A percentile compares a stretch with the other conserved stretches of the same genome.
Evolutionary conservation across 345 rosid genomes (phyloP).

Genomic region (Euphorbia lathyris): DNA sequence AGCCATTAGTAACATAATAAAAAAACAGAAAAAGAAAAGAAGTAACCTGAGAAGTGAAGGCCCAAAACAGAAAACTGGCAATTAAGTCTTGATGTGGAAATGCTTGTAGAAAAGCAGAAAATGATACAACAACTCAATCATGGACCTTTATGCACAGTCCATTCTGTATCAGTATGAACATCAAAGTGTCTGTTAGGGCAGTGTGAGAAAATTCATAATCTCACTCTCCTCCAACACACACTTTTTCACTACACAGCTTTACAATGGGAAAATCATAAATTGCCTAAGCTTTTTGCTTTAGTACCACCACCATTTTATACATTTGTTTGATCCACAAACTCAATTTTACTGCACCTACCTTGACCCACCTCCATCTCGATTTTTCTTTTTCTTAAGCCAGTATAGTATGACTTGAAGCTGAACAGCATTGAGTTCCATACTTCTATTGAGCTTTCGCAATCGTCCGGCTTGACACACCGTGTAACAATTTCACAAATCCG

Average conservation of each 20-base stretch:
- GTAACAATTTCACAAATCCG: slow-evolving; percentile 85
- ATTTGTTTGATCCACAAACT: slow-evolving; percentile 6
- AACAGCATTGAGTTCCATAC: not conserved
- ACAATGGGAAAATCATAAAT: slow-evolving; percentile 29
- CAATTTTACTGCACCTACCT: slow-evolving; percentile 6
- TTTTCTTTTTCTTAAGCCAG: not conserved
- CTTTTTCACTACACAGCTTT: slow-evolving; percentile 39
- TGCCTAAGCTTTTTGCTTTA: slow-evolving; percentile 11
- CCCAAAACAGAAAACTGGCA: too few species aligned
- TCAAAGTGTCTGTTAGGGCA: slow-evolving; percentile 15
- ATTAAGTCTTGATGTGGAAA: too few species aligned
- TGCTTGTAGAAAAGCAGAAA: slow-evolving; percentile 2
- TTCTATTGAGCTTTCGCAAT: slow-evolving; percentile 22
- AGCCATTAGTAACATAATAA: too few species aligned
- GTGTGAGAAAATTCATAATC: slow-evolving; percentile 31
- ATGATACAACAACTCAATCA: slow-evolving; percentile 24
- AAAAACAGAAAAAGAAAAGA: too few species aligned
- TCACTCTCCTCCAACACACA: slow-evolving; percentile 30
- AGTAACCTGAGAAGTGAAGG: too few species aligned
- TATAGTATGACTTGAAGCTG: not conserved
- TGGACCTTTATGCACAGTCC: slow-evolving; percentile 13
- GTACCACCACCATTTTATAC: not conserved
- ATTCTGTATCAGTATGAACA: slow-evolving; percentile 34
- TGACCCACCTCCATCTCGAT: not conserved
- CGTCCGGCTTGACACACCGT: slow-evolving; percentile 70